Percentiles rank a stretch among this genome's conserved stretches.
Evolutionary conservation across 2,329 filamentous ascomycete species (phyloP).

Genomic region (Stagonosporopsis rhizophila): DNA sequence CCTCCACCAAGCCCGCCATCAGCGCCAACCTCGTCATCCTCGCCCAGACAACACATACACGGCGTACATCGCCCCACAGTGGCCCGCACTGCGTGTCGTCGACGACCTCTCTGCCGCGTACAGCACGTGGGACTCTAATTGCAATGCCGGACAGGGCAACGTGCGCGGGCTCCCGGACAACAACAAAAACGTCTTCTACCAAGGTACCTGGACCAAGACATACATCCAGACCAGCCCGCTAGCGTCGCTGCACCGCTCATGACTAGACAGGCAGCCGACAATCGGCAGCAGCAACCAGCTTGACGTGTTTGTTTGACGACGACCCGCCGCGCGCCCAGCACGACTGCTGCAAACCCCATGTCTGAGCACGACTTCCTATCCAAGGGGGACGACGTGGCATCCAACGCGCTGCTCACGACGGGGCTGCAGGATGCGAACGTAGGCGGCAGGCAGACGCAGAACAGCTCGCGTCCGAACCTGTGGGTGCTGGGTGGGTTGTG

Average conservation of each 20-base stretch:
- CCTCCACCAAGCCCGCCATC: constrained; percentile 1
- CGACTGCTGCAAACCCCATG: constrained; percentile 22
- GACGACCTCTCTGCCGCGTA: constrained; percentile 14
- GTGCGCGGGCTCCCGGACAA: constrained; percentile 14
- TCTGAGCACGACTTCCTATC: constrained; percentile 15
- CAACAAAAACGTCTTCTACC: constrained; percentile 17
- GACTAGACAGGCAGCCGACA: constrained; percentile 58
- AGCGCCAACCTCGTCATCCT: constrained; percentile 19
- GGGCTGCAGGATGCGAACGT: constrained; percentile 6
- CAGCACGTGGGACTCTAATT: constrained; percentile 22
- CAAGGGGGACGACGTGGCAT: constrained; percentile 27
- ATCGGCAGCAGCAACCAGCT: constrained; percentile 29
- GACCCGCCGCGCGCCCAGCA: constrained; percentile 47
- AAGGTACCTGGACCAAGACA: constrained; percentile 54
- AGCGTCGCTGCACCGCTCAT: constrained; percentile 44
- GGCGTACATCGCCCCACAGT: constrained; percentile 16
- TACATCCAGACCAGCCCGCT: constrained; percentile 59
- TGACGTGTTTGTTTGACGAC: constrained; percentile 52
- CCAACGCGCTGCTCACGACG: constrained; percentile 11
- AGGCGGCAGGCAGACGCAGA: constrained; percentile 1
- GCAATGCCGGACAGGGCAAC: constrained; percentile 18
- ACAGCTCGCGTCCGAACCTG: background rate
- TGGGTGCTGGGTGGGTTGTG: background rate
- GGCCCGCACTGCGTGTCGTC: constrained; percentile 18
- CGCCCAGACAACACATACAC: constrained; percentile 18